These are phyloP conservation scores for Aspergillus vadensis DNA, from an alignment of 2,329 filamentous ascomycete genomes.

Conservation along the genomic window DNA sequence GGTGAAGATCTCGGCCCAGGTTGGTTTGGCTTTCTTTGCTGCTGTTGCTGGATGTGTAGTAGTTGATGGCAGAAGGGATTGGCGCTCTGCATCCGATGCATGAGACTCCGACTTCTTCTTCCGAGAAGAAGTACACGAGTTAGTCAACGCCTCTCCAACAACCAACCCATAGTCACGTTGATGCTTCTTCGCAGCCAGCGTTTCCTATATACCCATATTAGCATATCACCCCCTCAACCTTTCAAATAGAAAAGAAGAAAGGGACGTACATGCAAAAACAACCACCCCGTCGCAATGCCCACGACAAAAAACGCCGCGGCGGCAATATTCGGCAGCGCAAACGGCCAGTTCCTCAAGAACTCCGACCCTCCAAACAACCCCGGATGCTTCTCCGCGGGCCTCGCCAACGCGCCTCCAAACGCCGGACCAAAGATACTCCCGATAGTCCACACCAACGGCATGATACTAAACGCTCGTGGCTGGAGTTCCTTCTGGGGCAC, in stretches of 20 bases:
- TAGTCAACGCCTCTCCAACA: slow-evolving; percentile 67
- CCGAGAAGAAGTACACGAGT: slow-evolving; percentile 37
- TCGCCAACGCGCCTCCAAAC: slow-evolving; percentile 83
- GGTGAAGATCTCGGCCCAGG: slow-evolving; percentile 68
- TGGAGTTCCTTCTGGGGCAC: slow-evolving; percentile 85
- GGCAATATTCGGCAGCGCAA: slow-evolving; percentile 79
- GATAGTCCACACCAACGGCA: slow-evolving; percentile 88
- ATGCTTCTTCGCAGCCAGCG: slow-evolving; percentile 70
- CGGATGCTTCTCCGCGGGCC: slow-evolving; percentile 75
- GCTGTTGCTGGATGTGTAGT: too few relatives aligned
- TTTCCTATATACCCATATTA: slow-evolving; percentile 61
- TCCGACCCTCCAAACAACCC: slow-evolving; percentile 65
- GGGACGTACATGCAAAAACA: slow-evolving; percentile 72
- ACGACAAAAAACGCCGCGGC: slow-evolving; percentile 74
- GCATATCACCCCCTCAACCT: slow-evolving; percentile 44
- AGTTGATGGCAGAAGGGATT: slow-evolving; percentile 33
- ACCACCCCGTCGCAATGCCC: slow-evolving; percentile 69
- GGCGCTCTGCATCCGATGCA: slow-evolving; percentile 29
- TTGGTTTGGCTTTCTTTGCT: slow-evolving; percentile 30
- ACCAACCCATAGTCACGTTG: slow-evolving; percentile 73
- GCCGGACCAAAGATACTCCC: slow-evolving; percentile 85
- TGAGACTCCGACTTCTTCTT: slow-evolving; percentile 20
- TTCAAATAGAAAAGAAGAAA: too few relatives aligned
- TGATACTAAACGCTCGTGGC: slow-evolving; percentile 84
- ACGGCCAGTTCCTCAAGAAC: slow-evolving; percentile 77